Conservation (phyloP, 805 yeast genomes). For the Yueomyces sinensis region DNA sequence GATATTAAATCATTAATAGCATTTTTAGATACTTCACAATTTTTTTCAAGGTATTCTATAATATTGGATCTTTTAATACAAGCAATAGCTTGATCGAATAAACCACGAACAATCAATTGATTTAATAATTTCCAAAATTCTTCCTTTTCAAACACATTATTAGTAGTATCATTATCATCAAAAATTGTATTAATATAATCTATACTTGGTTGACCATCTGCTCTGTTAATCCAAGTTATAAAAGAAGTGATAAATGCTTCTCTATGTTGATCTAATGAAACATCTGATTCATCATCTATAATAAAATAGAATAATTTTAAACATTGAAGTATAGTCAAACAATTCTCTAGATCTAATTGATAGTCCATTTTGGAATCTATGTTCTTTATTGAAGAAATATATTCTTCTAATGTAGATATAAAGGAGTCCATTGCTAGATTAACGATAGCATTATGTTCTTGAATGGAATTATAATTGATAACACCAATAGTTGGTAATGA, state of each 20-base stretch:
- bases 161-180: constrained; percentile 24
- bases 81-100: constrained; percentile 38
- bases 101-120: constrained; percentile 47
- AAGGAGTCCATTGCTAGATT: constrained; percentile 25
- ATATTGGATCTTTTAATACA: constrained; percentile 19
- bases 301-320: constrained; percentile 35
- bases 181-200: constrained; percentile 32
- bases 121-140: constrained; percentile 52
- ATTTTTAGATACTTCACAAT: constrained; percentile 15
- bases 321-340: constrained; percentile 42
- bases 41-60: constrained; percentile 6
- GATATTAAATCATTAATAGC: constrained; percentile 23
- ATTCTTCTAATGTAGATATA: constrained; percentile 23
- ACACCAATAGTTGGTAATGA: constrained; percentile 30
- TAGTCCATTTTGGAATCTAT: constrained; percentile 18
- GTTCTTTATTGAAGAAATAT: constrained; percentile 20
- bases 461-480: constrained; percentile 21
- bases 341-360: constrained; percentile 30
- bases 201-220: constrained; percentile 52
- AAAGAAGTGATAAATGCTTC: constrained; percentile 30
- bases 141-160: constrained; percentile 28
- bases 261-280: constrained; percentile 15
- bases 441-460: constrained; percentile 26
- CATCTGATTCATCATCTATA: constrained; percentile 15
- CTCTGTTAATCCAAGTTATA: constrained; percentile 53